Percentiles rank a stretch among this genome's conserved stretches.
Conservation (phyloP, 306 rosid species). For the Luffa acutangula region DNA sequence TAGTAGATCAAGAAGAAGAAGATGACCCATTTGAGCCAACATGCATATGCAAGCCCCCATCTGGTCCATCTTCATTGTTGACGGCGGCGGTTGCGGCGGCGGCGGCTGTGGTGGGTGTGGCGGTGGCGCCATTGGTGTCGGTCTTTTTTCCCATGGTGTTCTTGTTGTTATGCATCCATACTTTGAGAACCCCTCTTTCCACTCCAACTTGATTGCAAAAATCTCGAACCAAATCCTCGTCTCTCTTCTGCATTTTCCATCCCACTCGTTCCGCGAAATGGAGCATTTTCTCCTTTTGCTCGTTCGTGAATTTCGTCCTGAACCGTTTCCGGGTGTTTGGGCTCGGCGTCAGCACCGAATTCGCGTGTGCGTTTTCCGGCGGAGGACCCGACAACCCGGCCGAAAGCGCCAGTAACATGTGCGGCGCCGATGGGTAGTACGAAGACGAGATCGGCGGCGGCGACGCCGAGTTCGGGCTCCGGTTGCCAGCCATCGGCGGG, state of each 20-base stretch:
- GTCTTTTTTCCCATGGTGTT: conserved; percentile 40
- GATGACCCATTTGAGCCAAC: conserved; percentile 73
- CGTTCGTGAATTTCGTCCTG: conserved; percentile 64
- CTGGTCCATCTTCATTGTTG: conserved; percentile 4
- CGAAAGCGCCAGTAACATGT: conserved; percentile 86
- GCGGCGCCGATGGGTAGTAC: conserved; percentile 86
- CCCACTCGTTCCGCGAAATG: conserved; percentile 66
- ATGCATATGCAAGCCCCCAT: conserved; percentile 14
- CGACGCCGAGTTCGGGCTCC: conserved; percentile 76
- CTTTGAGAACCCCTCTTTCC: conserved; percentile 65
- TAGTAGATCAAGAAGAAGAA: conserved; percentile 66
- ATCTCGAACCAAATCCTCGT: conserved; percentile 50
- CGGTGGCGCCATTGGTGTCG: neutral
- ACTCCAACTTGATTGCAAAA: conserved; percentile 68
- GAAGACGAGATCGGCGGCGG: conserved; percentile 98
- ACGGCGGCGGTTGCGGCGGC: neutral
- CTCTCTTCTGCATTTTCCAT: conserved; percentile 94
- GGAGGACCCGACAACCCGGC: conserved; percentile 23
- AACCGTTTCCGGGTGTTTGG: conserved; percentile 42
- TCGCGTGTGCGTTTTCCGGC: neutral
- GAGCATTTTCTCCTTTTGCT: conserved; percentile 79
- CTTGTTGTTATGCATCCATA: conserved; percentile 98
- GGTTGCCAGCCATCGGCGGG: conserved; percentile 13
- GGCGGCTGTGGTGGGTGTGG: neutral
- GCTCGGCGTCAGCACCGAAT: conserved; percentile 9